Evolutionary conservation across 192 early-diverging fungal genomes (phyloP).

Genomic region (Endogone sp.): DNA sequence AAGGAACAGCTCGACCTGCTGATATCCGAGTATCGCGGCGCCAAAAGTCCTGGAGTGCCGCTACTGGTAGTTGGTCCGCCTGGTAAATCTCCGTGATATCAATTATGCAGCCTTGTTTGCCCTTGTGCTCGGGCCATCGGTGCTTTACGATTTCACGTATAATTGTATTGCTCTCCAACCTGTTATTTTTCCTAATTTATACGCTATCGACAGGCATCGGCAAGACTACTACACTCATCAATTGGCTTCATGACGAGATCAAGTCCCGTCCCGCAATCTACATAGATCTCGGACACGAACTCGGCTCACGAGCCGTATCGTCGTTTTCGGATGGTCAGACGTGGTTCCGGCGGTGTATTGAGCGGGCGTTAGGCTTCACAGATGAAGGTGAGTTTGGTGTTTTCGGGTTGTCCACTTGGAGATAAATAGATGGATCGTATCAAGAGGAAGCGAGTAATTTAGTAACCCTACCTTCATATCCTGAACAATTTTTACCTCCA

Average conservation of each 20-base stretch:
- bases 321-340: neutral
- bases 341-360: neutral
- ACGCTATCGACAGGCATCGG: neutral
- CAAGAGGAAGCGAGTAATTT: too few relatives aligned
- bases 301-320: too few relatives aligned
- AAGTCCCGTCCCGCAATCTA: neutral
- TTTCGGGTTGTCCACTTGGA: too few relatives aligned
- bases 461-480: neutral
- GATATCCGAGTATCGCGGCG: neutral
- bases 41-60: neutral
- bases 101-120: too few relatives aligned
- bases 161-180: too few relatives aligned
- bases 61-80: neutral
- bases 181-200: too few relatives aligned
- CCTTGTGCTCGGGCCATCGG: too few relatives aligned
- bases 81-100: neutral
- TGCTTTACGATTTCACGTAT: too few relatives aligned
- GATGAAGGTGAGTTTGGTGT: neutral
- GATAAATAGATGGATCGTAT: too few relatives aligned
- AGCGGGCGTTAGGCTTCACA: neutral
- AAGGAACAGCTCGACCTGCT: neutral
- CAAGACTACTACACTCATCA: neutral
- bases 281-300: neutral
- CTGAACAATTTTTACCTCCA: too few relatives aligned
- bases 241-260: neutral